Base-by-base conservation (phyloP, 495 filamentous ascomycete species). In the Tuber microsphaerosporum region DNA sequence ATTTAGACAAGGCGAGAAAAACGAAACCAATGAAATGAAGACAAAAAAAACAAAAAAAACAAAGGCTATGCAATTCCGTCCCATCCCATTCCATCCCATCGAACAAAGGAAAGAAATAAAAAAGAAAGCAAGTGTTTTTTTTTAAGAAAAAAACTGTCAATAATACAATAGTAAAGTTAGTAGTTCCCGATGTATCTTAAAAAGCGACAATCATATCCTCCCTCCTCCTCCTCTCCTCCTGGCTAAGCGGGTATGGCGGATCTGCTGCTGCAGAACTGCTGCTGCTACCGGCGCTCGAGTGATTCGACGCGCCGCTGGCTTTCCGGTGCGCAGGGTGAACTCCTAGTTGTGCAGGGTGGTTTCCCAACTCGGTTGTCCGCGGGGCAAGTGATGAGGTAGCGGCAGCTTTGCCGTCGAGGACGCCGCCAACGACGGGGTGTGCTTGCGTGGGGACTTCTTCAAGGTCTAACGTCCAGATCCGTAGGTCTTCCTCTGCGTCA, bases 401-500 rank as follows among this genome's bases (percentile, higher is more conserved):
- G 22, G 75, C 75, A 19, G 46, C 73, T 43, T 75, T 78, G 0
- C 79, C 80, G 46, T 81, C 73, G 19, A 80, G 70, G 8, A 82
- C 77, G 0, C 77, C 75, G 34, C 75, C 77, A 3, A 75, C 69
- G 22, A 77, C 72, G 61, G 77, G 20, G 68, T 81, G 80, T 2
- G 87, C 86, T 7, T 81, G 70, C 8, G 83, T 85, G 1, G 78
- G 80, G 72, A 91, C 85, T 14, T 89, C 88, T 78, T 90, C 89
- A 6, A 88, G 80, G n/a, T 85, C 84, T 14, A 88, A 85, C 69
- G 87, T 84, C 93, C 93, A 97, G 17, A 87, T 87, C 44, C 89
- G 89, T 69, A 99, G 87, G 65, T 95, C 93, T 68, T 92, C 91
- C 84, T 99, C 95, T 34, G 94, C 93, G 75, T 97, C 94, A 78